Conservation (phyloP, 352 stramenopile genomes). For the Elongisporangium prolatum region DNA sequence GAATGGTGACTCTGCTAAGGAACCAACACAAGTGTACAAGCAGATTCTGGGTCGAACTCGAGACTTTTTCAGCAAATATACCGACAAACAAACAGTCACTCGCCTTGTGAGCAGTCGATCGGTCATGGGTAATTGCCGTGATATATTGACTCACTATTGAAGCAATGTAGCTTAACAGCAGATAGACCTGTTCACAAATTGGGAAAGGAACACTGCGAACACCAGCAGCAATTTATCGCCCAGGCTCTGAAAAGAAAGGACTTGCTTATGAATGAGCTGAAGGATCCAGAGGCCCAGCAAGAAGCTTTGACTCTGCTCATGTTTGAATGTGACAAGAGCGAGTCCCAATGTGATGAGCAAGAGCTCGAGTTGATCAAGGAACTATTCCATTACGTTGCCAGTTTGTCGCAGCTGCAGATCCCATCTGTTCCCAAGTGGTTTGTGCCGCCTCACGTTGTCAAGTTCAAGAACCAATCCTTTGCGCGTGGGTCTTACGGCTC, state of each 20-base stretch:
- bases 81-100: not conserved
- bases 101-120: not conserved
- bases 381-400: constrained; percentile 12
- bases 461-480: constrained; percentile 24
- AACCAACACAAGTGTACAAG: not conserved
- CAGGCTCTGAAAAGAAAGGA: not conserved
- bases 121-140: not conserved
- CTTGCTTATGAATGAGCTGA: constrained; percentile 1
- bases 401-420: constrained; percentile 10
- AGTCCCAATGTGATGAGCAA: constrained; percentile 8
- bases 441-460: constrained; percentile 28
- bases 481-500: constrained; percentile 23
- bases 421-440: constrained; percentile 24
- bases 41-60: not conserved
- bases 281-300: constrained; percentile 12
- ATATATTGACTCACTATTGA: not conserved
- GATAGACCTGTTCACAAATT: not conserved
- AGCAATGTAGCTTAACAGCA: not conserved
- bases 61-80: not conserved
- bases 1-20: not conserved
- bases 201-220: not conserved
- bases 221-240: not conserved
- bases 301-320: constrained; percentile 18
- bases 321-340: constrained; percentile 18
- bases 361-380: constrained; percentile 16